phyloP scores from a whole-genome alignment of 2,329 filamentous ascomycete species.

The Daldinia eschscholtzii region DNA sequence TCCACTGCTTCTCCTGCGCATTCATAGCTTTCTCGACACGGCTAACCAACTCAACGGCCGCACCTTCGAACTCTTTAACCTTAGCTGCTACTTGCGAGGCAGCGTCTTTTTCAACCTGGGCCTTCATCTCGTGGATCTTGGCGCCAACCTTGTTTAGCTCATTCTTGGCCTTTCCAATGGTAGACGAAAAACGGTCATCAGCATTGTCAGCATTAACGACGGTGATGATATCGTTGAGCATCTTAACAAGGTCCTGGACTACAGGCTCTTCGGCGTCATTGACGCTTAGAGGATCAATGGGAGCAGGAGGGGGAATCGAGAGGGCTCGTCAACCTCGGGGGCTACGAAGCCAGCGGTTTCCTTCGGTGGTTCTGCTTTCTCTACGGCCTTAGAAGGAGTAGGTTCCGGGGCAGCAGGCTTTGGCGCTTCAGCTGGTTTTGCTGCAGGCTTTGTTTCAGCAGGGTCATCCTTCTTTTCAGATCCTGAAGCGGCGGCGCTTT shows the following conservation, averaged over 20 bases:
- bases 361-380: slow-evolving; percentile 33
- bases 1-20: slow-evolving; percentile 84
- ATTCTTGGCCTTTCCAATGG: slow-evolving; percentile 86
- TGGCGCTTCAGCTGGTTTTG: slow-evolving; percentile 48
- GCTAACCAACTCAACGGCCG: slow-evolving; percentile 86
- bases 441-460: slow-evolving; percentile 44
- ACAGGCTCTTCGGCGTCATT: slow-evolving; percentile 84
- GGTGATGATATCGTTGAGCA: slow-evolving; percentile 95
- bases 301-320: slow-evolving; percentile 72
- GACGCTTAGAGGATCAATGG: slow-evolving; percentile 83
- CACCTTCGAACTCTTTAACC: slow-evolving; percentile 83
- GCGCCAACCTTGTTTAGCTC: slow-evolving; percentile 82
- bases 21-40: slow-evolving; percentile 88
- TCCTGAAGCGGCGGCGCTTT: slow-evolving; percentile 46
- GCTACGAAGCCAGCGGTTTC: slow-evolving; percentile 60
- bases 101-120: slow-evolving; percentile 75
- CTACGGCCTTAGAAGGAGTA: slow-evolving; percentile 41
- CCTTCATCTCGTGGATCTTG: slow-evolving; percentile 81
- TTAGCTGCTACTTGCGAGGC: slow-evolving; percentile 80
- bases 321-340: slow-evolving; percentile 76
- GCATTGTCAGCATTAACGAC: slow-evolving; percentile 90
- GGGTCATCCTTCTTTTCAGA: slow-evolving; percentile 45
- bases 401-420: slow-evolving; percentile 47
- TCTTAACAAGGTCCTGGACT: slow-evolving; percentile 92
- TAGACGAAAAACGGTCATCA: slow-evolving; percentile 79